Conservation (phyloP, 2,329 filamentous ascomycete genomes). For the Amauroascus niger region DNA sequence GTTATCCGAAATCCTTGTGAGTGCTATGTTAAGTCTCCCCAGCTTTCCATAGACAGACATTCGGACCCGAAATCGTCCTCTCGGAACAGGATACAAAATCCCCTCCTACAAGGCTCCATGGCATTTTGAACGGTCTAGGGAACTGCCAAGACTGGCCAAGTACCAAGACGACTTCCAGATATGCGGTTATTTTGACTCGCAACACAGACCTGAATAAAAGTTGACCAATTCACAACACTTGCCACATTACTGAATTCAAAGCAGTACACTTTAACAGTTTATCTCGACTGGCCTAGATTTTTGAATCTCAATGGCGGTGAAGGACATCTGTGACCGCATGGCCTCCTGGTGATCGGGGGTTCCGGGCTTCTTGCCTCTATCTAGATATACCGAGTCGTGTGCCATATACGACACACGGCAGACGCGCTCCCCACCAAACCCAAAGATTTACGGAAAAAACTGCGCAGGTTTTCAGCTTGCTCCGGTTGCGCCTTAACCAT, state of each 20-base stretch:
- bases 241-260: background rate
- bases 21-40: background rate
- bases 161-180: background rate
- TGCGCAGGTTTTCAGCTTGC: background rate
- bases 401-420: background rate
- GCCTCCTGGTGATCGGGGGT: too few relatives aligned
- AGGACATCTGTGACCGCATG: too few relatives aligned
- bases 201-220: background rate
- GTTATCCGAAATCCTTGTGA: background rate
- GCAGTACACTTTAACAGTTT: background rate
- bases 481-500: background rate
- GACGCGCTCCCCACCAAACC: background rate
- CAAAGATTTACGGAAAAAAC: background rate
- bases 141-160: background rate
- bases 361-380: too few relatives aligned
- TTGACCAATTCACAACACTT: background rate
- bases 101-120: too few relatives aligned
- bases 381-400: background rate
- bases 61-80: background rate
- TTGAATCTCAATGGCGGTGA: too few relatives aligned
- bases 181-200: background rate
- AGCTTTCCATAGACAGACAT: background rate
- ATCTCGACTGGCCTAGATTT: background rate
- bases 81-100: background rate
- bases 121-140: background rate